Evolutionary conservation across 2,329 filamentous ascomycete species (phyloP).

Genomic region (Ophiocordyceps camponoti-saundersi): DNA sequence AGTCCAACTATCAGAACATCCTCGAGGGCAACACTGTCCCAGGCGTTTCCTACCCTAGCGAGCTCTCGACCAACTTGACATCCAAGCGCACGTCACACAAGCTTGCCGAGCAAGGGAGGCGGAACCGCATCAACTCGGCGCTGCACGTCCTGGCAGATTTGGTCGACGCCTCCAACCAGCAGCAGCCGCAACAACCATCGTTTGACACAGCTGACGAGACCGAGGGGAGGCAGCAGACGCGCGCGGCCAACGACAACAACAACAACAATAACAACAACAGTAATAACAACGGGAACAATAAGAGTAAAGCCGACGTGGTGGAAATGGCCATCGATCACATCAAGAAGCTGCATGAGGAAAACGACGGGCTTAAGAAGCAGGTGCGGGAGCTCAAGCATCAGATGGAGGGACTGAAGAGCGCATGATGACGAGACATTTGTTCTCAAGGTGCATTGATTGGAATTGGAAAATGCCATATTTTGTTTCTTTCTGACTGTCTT

Average conservation of each 20-base stretch:
- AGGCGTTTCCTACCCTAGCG: constrained; percentile 77
- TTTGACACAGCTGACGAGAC: constrained; percentile 24
- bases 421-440: background rate
- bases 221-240: constrained; percentile 20
- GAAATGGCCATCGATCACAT: constrained; percentile 95
- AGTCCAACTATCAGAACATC: constrained; percentile 97
- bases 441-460: no score
- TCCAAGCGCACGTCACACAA: constrained; percentile 97
- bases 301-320: constrained; percentile 94
- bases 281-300: constrained; percentile 28
- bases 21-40: constrained; percentile 83
- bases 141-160: constrained; percentile 80
- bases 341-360: constrained; percentile 62
- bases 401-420: constrained; percentile 9
- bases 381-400: constrained; percentile 20
- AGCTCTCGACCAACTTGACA: constrained; percentile 81
- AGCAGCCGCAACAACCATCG: constrained; percentile 14
- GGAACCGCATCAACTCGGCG: constrained; percentile 90
- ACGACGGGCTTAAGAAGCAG: constrained; percentile 49
- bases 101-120: constrained; percentile 86
- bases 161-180: constrained; percentile 36
- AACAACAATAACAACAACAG: constrained; percentile 23
- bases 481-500: no score
- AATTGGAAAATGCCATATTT: no score
- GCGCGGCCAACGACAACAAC: constrained; percentile 2